Conservation (phyloP, 2,329 filamentous ascomycete species). For the Hawksworthiomyces lignivorus region DNA sequence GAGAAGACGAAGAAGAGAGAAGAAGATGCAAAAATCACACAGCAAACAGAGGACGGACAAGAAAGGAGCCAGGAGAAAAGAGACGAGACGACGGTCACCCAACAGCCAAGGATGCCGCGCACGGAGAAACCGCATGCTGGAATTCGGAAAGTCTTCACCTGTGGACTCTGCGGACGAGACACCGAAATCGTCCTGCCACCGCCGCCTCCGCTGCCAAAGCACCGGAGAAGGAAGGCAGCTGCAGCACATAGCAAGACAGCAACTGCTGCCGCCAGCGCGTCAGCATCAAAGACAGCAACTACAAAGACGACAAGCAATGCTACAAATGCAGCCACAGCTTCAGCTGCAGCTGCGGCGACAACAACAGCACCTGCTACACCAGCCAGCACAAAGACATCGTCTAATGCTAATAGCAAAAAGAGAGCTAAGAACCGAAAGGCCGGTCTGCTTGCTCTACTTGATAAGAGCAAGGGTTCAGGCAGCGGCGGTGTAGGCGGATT, state of each 20-base stretch:
- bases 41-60: too few relatives aligned
- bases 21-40: neutral
- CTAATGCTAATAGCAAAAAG: conserved; percentile 38
- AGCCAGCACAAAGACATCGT: conserved; percentile 18
- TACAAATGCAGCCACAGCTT: neutral
- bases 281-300: neutral
- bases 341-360: neutral
- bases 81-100: too few relatives aligned
- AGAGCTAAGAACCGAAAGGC: conserved; percentile 58
- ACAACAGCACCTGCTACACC: conserved; percentile 3
- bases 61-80: neutral
- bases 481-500: conserved; percentile 22
- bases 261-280: neutral
- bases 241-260: conserved; percentile 16
- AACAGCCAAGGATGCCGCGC: too few relatives aligned
- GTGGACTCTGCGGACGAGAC: conserved; percentile 35
- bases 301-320: too few relatives aligned
- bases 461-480: conserved; percentile 34
- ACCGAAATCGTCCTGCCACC: conserved; percentile 34
- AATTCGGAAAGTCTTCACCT: conserved; percentile 34
- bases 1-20: conserved; percentile 5
- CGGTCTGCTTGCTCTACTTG: conserved; percentile 58
- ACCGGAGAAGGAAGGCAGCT: neutral
- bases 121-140: conserved; percentile 12
- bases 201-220: conserved; percentile 24